These are phyloP conservation scores for Grifola frondosa DNA, from an alignment of 1,284 basidiomycete species.

Conservation along the genomic window DNA sequence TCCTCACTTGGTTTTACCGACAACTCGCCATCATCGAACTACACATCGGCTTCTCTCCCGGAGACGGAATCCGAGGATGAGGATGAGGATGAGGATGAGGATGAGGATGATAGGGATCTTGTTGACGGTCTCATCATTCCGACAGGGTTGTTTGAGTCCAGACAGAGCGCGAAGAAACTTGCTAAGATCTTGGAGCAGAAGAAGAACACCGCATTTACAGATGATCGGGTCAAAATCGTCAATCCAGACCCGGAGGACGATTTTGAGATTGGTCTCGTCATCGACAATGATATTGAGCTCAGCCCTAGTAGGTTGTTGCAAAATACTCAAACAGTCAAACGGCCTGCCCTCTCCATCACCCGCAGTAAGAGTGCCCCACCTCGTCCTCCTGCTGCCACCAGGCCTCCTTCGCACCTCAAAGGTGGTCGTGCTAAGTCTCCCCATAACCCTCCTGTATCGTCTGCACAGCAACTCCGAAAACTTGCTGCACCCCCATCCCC, in stretches of 20 bases:
- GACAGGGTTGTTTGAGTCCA: constrained; percentile 67
- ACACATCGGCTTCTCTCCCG: constrained; percentile 62
- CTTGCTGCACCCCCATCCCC: constrained; percentile 54
- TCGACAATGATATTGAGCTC: constrained; percentile 77
- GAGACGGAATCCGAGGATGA: constrained; percentile 70
- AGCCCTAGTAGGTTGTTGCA: constrained; percentile 69
- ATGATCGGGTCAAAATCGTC: constrained; percentile 50
- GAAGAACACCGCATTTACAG: constrained; percentile 55
- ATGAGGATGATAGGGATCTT: constrained; percentile 68
- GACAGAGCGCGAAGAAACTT: constrained; percentile 62
- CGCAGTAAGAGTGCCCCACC: constrained; percentile 54
- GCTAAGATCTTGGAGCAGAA: constrained; percentile 73
- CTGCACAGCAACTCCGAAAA: constrained; percentile 63
- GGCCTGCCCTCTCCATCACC: constrained; percentile 33
- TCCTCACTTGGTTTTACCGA: constrained; percentile 73
- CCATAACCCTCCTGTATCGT: constrained; percentile 61
- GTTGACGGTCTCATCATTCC: constrained; percentile 81
- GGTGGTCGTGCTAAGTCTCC: constrained; percentile 69
- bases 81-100: constrained; percentile 66
- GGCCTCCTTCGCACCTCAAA: constrained; percentile 62
- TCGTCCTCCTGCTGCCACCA: constrained; percentile 41
- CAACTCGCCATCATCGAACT: constrained; percentile 69
- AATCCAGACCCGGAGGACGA: constrained; percentile 73
- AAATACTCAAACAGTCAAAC: constrained; percentile 47
- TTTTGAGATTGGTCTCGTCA: constrained; percentile 78